Conservation (phyloP, 2,329 filamentous ascomycete genomes). For the Seiridium cupressi region DNA sequence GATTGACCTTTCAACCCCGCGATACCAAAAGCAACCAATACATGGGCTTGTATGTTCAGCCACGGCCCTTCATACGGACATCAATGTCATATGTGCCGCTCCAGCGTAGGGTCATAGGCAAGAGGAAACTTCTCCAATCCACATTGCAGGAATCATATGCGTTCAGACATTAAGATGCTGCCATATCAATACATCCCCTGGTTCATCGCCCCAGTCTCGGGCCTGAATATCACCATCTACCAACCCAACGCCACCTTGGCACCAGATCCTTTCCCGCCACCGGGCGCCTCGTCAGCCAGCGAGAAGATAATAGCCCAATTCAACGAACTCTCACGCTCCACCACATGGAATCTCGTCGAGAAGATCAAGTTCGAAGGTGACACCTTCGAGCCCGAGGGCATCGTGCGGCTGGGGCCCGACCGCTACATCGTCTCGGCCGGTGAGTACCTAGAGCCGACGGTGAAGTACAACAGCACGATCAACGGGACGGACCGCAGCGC, state of each 20-base stretch:
- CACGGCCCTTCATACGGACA: too few species aligned
- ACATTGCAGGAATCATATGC: too few species aligned
- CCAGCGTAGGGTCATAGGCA: too few species aligned
- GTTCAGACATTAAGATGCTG: neutral
- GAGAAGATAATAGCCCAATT: slow-evolving; percentile 34
- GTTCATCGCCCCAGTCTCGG: neutral
- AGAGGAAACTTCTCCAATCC: too few species aligned
- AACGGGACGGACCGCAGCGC: slow-evolving; percentile 25
- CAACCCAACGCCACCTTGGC: neutral
- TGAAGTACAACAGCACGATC: slow-evolving; percentile 26
- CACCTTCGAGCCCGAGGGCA: slow-evolving; percentile 47
- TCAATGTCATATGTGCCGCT: too few species aligned
- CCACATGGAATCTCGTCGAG: slow-evolving; percentile 39
- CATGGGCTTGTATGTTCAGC: too few species aligned
- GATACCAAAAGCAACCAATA: too few species aligned
- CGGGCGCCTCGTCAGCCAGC: neutral
- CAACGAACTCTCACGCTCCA: slow-evolving; percentile 33
- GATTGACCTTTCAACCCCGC: too few species aligned
- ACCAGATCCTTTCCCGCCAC: neutral
- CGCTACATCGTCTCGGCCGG: slow-evolving; percentile 44
- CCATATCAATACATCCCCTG: neutral
- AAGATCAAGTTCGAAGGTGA: slow-evolving; percentile 42
- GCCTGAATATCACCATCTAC: neutral
- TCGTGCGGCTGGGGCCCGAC: slow-evolving; percentile 39
- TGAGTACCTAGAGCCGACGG: slow-evolving; percentile 38